Evolutionary conservation across 495 filamentous ascomycete species (phyloP).

Genomic region (Parathielavia appendiculata): DNA sequence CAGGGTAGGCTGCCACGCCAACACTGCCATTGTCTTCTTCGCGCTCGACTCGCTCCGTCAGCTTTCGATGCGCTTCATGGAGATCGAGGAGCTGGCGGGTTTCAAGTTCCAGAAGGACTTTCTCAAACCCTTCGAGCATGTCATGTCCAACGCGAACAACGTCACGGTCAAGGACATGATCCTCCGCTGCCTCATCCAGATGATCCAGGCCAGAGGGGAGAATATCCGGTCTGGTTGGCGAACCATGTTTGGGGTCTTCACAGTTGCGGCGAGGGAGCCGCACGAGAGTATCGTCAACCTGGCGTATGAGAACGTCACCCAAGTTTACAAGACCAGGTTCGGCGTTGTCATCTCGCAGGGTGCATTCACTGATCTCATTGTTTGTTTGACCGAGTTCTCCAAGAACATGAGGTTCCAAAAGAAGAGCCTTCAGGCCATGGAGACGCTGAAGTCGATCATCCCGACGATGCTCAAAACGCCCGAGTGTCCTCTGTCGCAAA

Average conservation of each 20-base stretch:
- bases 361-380: conserved; percentile 91
- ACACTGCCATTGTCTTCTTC: conserved; percentile 94
- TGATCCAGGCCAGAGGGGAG: conserved; percentile 93
- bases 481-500: conserved; percentile 81
- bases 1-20: conserved; percentile 89
- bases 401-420: conserved; percentile 98
- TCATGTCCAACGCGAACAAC: conserved; percentile 85
- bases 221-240: conserved; percentile 98
- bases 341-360: conserved; percentile 94
- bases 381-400: conserved; percentile 95
- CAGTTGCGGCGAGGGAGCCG: conserved; percentile 85
- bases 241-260: conserved; percentile 99
- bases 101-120: conserved; percentile 99
- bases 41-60: conserved; percentile 92
- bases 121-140: conserved; percentile 94
- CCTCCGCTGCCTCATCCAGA: conserved; percentile 92
- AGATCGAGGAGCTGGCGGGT: conserved; percentile 92
- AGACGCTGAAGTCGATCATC: conserved; percentile 85
- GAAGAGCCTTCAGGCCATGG: conserved; percentile 94
- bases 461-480: conserved; percentile 92
- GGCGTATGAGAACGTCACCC: conserved; percentile 93
- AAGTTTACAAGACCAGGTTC: conserved; percentile 96
- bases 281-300: conserved; percentile 95
- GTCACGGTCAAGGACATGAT: conserved; percentile 97
- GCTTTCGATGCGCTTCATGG: conserved; percentile 96